Base-by-base conservation (phyloP, 73 alveolate species). In the Urostyla sp. region DNA sequence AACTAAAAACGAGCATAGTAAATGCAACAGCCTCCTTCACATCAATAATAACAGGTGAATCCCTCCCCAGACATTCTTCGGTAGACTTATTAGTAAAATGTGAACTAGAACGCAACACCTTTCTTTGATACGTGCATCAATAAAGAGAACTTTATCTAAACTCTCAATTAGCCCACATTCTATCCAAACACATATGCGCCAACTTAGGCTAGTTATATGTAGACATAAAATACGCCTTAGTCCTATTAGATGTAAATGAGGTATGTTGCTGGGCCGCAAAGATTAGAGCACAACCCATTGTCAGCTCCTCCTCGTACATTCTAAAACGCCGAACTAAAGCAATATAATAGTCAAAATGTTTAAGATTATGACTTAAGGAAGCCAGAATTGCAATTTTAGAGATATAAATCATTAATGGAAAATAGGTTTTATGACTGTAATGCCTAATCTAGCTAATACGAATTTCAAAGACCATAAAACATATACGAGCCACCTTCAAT, bases 251-350 rank as follows among this genome's bases (percentile, higher is more conserved):
- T n/a, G n/a, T n/a, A n/a, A n/a, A n/a, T n/a, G n/a, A n/a, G 79
- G 44, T 63, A 43, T 63, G 79, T 63, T 3, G 79, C 79, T 16
- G 79, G 79, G 3, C 79, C 79, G 24, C 11, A 5, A 20, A 63
- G 79, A 31, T 24, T 63, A 24, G 79, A 63, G 27, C 26, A 37
- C 7, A 63, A 63, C 44, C 79, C 79, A 10, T 31, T 63, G n/a
- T 23, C 61, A 1, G 79, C 37, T 26, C 79, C 79, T n/a, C 15
- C 44, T 21, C 37, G 79, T 16, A 63, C 37, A 23, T 63, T 63
- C 13, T 3, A 38, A 13, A 63, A 34, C 27, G 10, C 57, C 8
- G 50, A 37, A 10, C 15, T 11, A 40, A 20, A 49, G 36, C 24
- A 6, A 38, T 37, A 63, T 15, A 21, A 34, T 6, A 34, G 57